A percentile compares a stretch with the other conserved stretches of the same genome.
These are phyloP conservation scores for Ochromonas danica DNA, from an alignment of 108 stramenopile species.

Conservation along the genomic window DNA sequence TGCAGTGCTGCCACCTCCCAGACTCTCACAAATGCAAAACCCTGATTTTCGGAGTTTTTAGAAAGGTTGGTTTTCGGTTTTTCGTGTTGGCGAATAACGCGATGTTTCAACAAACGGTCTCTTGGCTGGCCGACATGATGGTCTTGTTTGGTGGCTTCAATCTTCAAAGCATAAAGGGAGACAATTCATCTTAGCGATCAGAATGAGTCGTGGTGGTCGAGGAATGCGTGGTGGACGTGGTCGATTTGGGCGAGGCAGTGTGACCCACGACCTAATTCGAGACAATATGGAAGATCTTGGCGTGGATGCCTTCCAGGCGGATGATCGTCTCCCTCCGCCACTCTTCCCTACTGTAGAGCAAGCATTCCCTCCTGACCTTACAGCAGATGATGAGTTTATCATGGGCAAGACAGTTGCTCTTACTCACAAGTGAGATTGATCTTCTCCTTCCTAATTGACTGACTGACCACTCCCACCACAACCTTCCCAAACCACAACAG, in stretches of 20 bases:
- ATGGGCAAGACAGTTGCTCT: not conserved
- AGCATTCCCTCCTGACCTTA: not conserved
- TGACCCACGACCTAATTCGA: slow-evolving; percentile 1
- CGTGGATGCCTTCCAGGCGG: not conserved
- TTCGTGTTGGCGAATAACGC: too few relatives aligned
- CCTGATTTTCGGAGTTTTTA: too few relatives aligned
- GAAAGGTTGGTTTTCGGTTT: too few relatives aligned
- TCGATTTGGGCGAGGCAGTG: not conserved
- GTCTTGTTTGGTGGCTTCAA: too few relatives aligned
- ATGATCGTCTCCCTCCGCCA: not conserved
- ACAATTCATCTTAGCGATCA: too few relatives aligned
- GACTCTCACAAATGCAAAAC: too few relatives aligned
- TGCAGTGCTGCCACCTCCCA: too few relatives aligned
- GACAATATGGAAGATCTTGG: slow-evolving; percentile 5
- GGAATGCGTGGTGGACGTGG: not conserved
- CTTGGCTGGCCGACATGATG: too few relatives aligned
- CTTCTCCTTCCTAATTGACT: not conserved
- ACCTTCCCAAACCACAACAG: not conserved
- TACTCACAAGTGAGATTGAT: not conserved
- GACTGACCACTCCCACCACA: not conserved
- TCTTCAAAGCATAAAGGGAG: too few relatives aligned
- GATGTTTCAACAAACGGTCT: too few relatives aligned
- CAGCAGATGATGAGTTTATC: not conserved
- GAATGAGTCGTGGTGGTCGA: not conserved
- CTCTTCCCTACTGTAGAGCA: not conserved